A percentile compares a stretch with the other conserved stretches of the same genome.
These are phyloP conservation scores for Raphanus sativus DNA, from an alignment of 345 rosid genomes.

Conservation along the genomic window DNA sequence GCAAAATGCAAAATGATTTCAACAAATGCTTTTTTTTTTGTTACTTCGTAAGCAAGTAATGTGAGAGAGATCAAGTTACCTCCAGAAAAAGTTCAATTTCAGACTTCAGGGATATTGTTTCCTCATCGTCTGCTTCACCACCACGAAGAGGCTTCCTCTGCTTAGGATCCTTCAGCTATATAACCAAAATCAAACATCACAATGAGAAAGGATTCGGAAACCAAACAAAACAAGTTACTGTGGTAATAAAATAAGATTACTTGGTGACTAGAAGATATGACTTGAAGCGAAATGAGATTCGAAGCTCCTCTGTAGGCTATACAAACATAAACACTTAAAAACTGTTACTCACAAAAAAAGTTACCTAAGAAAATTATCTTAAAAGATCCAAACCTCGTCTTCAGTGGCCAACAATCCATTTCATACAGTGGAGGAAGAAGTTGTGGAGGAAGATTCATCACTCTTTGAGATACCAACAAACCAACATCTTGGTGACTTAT, in stretches of 20 bases:
- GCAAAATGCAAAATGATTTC: slow-evolving; percentile 24
- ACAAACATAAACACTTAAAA: background rate
- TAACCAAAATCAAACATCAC: background rate
- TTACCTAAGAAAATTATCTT: background rate
- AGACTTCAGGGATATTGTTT: slow-evolving; percentile 58
- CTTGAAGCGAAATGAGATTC: slow-evolving; percentile 60
- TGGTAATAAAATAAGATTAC: slow-evolving; percentile 31
- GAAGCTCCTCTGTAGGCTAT: slow-evolving; percentile 79
- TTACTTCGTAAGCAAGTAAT: background rate
- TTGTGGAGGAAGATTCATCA: slow-evolving; percentile 83
- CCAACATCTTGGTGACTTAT: slow-evolving; percentile 54
- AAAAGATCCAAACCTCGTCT: slow-evolving; percentile 76
- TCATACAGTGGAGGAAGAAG: slow-evolving; percentile 81
- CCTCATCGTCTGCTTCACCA: slow-evolving; percentile 43
- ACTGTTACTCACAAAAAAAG: slow-evolving; percentile 8
- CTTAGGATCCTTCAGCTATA: slow-evolving; percentile 54
- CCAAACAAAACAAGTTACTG: background rate
- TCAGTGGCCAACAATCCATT: slow-evolving; percentile 81
- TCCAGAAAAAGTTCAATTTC: slow-evolving; percentile 86
- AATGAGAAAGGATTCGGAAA: background rate
- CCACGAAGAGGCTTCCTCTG: slow-evolving; percentile 42
- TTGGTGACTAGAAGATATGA: slow-evolving; percentile 63
- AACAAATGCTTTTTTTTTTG: background rate
- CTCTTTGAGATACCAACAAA: slow-evolving; percentile 83
- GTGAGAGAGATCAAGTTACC: slow-evolving; percentile 41